Percentiles rank a stretch among this genome's conserved stretches.
These are phyloP conservation scores for Tylopilus sp. DNA, from an alignment of 768 basidiomycete genomes.

Conservation along the genomic window DNA sequence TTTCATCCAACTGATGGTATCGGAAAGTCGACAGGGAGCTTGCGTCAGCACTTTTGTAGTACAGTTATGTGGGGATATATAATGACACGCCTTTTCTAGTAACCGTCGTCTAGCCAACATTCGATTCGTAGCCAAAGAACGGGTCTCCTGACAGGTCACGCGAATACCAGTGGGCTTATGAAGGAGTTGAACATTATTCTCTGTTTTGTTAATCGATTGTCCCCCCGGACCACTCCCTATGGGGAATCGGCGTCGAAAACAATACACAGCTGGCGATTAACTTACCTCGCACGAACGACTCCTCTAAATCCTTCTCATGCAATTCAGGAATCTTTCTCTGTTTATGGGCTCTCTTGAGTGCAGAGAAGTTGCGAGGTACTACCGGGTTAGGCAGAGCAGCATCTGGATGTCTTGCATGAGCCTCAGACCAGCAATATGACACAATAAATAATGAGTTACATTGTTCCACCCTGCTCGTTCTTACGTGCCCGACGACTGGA, in stretches of 20 bases:
- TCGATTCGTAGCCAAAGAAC: constrained; percentile 78
- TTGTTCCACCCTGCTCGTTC: constrained; percentile 36
- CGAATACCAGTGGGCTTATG: constrained; percentile 89
- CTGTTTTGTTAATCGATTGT: constrained; percentile 96
- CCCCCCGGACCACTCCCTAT: constrained; percentile 90
- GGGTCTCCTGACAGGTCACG: constrained; percentile 84
- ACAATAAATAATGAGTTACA: constrained; percentile 24
- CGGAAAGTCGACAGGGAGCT: constrained; percentile 1
- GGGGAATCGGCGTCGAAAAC: constrained; percentile 7
- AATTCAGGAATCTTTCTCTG: constrained; percentile 63
- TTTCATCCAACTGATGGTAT: constrained; percentile 57
- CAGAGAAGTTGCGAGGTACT: constrained; percentile 53
- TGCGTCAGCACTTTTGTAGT: constrained; percentile 18
- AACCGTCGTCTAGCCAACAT: constrained; percentile 70
- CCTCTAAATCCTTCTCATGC: constrained; percentile 78
- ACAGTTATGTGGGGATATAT: constrained; percentile 18
- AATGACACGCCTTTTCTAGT: constrained; percentile 66
- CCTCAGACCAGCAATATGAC: constrained; percentile 29
- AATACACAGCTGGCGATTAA: constrained; percentile 6
- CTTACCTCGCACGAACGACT: constrained; percentile 81
- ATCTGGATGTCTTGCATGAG: constrained; percentile 29
- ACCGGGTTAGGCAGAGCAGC: constrained; percentile 29
- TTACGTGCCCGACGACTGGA: constrained; percentile 48
- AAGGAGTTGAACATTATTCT: constrained; percentile 85
- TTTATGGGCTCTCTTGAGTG: constrained; percentile 66